Conservation (phyloP, 495 filamentous ascomycete species). For the Pseudevernia furfuracea region DNA sequence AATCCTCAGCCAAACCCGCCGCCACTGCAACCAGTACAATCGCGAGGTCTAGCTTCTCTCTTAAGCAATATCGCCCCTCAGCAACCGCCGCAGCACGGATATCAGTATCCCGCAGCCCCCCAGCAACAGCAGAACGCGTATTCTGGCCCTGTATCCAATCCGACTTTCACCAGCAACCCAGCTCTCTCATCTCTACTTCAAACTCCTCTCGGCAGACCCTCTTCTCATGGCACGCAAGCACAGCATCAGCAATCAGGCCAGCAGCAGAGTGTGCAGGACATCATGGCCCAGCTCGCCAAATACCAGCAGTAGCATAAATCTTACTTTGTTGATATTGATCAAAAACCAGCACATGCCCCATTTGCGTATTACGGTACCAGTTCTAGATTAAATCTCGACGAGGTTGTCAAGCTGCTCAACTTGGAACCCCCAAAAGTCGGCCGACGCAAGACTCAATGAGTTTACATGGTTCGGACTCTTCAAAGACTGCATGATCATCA, state of each 20-base stretch:
- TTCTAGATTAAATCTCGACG: not conserved
- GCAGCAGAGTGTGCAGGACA: slow-evolving; percentile 50
- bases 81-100: slow-evolving; percentile 30
- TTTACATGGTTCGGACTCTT: not conserved
- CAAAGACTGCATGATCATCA: not conserved
- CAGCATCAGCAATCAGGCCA: slow-evolving; percentile 35
- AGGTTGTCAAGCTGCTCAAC: not conserved
- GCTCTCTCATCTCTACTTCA: slow-evolving; percentile 42
- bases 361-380: not conserved
- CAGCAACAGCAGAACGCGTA: slow-evolving; percentile 33
- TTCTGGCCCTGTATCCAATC: slow-evolving; percentile 31
- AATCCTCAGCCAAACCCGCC: slow-evolving; percentile 14
- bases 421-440: not conserved
- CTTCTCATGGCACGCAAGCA: slow-evolving; percentile 14
- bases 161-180: slow-evolving; percentile 29
- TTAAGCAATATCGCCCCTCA: slow-evolving; percentile 44
- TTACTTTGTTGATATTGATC: not conserved
- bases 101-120: slow-evolving; percentile 33
- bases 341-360: not conserved
- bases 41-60: slow-evolving; percentile 54
- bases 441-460: not conserved
- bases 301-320: slow-evolving; percentile 52
- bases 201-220: slow-evolving; percentile 36
- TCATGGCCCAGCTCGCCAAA: slow-evolving; percentile 54
- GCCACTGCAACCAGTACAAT: slow-evolving; percentile 32